Percentiles rank a stretch among this genome's conserved stretches.
Conservation (phyloP, 2,329 filamentous ascomycete species). For the Coniochaeta prunicola region DNA sequence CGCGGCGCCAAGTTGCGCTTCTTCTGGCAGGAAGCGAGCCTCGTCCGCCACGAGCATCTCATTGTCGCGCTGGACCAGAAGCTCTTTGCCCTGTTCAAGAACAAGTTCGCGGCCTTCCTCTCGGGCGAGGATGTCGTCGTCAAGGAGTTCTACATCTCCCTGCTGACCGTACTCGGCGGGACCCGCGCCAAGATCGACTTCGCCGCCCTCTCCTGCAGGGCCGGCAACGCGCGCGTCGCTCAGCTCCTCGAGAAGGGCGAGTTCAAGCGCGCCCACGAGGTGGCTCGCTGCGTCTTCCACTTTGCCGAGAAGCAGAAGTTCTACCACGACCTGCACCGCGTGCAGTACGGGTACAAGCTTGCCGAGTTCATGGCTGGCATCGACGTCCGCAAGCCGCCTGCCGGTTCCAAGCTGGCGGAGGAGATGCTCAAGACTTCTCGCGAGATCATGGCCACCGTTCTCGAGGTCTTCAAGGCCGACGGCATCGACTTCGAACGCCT, state of each 20-base stretch:
- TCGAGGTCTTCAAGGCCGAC: constrained; percentile 30
- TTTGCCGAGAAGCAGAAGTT: constrained; percentile 33
- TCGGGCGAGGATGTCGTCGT: constrained; percentile 21
- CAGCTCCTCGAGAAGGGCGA: constrained; percentile 29
- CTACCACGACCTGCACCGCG: constrained; percentile 29
- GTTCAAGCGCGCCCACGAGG: constrained; percentile 31
- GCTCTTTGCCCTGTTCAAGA: constrained; percentile 29
- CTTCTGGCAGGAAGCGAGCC: constrained; percentile 21
- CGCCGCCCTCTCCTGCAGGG: constrained; percentile 27
- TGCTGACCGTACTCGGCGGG: constrained; percentile 29
- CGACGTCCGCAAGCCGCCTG: constrained; percentile 16
- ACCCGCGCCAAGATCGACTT: constrained; percentile 29
- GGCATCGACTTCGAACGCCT: constrained; percentile 36
- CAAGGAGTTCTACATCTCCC: constrained; percentile 29
- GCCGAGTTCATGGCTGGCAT: constrained; percentile 35
- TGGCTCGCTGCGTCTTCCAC: constrained; percentile 32
- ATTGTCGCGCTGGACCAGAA: constrained; percentile 26
- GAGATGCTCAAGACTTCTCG: constrained; percentile 28
- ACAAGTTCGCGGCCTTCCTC: constrained; percentile 20
- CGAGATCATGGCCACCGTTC: constrained; percentile 30
- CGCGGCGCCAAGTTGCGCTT: constrained; percentile 29
- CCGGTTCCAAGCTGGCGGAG: constrained; percentile 23
- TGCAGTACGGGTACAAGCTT: constrained; percentile 36
- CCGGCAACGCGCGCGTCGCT: constrained; percentile 25
- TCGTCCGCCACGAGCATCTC: constrained; percentile 16